A percentile compares a stretch with the other conserved stretches of the same genome.
phyloP scores from a whole-genome alignment of 2,329 filamentous ascomycete genomes.

The Colletotrichum zoysiae region DNA sequence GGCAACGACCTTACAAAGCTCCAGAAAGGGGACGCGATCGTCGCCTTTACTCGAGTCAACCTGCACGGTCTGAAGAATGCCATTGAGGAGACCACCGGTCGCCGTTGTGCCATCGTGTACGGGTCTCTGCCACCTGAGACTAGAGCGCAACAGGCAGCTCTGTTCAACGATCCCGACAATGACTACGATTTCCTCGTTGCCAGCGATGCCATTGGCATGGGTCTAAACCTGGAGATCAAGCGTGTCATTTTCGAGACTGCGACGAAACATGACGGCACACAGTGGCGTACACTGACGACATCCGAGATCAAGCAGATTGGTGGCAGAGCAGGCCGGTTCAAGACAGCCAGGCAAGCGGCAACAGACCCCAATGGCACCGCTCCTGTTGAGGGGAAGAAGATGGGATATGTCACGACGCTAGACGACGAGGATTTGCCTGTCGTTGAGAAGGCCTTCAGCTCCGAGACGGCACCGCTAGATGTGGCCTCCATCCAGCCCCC shows the following conservation, averaged over 20 bases:
- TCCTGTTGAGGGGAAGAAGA: constrained; percentile 52
- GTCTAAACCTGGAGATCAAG: constrained; percentile 91
- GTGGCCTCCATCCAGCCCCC: constrained; percentile 83
- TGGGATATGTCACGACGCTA: constrained; percentile 85
- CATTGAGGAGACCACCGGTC: constrained; percentile 82
- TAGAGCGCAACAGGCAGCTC: constrained; percentile 86
- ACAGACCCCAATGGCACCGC: constrained; percentile 37
- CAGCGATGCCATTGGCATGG: constrained; percentile 97
- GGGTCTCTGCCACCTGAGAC: constrained; percentile 93
- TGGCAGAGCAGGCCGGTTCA: constrained; percentile 89
- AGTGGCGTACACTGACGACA: constrained; percentile 70
- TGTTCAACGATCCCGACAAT: constrained; percentile 96
- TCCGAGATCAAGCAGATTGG: constrained; percentile 96
- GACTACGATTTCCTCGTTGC: constrained; percentile 96
- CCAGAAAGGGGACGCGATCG: constrained; percentile 89
- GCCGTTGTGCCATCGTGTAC: constrained; percentile 92
- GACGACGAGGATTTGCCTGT: constrained; percentile 75
- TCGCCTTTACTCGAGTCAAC: constrained; percentile 84
- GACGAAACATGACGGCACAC: constrained; percentile 76
- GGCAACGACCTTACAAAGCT: constrained; percentile 74
- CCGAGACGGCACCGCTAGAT: constrained; percentile 74
- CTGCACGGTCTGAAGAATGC: constrained; percentile 84
- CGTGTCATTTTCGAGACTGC: constrained; percentile 88
- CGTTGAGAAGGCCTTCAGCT: constrained; percentile 72
- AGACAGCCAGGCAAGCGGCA: constrained; percentile 72